Evolutionary conservation across 371 early-diverging fungal species (phyloP), one percentile per base, ranked within the genome.

Genomic region (Massospora cicadina): DNA sequence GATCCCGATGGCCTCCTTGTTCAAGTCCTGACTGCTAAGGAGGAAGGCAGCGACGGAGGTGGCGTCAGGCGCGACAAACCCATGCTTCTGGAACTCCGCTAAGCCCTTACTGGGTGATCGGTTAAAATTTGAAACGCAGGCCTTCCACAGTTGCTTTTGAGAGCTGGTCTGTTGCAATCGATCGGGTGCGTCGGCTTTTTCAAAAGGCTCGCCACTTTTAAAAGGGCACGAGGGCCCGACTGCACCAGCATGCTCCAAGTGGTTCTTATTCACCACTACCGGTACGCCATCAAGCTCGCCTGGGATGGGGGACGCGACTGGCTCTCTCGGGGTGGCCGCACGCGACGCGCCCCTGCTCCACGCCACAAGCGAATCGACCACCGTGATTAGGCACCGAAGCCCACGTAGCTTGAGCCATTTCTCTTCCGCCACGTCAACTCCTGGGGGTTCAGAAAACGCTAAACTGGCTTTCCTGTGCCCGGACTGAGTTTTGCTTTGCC

Each of bases 1-100:
- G 73, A 94, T 95, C 59, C 99, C 99, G 70, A 99, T 81, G 67
- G 79, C 75, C n/a, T 81, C 75, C 71, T 96, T 93, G 72, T 84
- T 85, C 21, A 94, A 72, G 2, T 88, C 89, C 58, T 88, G 87
- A 21, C 85, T 84, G 32, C 70, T 72, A 31, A 84, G 71, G 64
- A 95, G 72, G 68, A 95, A 89, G 2, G 69, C 66, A 2, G 90
- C 93, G n/a, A 94, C 76, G 28, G 79, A 83, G 28, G 59, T 58
- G 27, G 81, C 84, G 32, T 79, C 81, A 56, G 72, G 65, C 13
- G 70, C 71, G 68, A 95, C 77, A 66, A 88, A 81, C 1, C 82
- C 80, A 25, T 82, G 71, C 2, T 80, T 80, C 13, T 81, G 69
- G 62, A 93, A 72, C 25, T 80, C 74, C 70, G 82, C 80, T 29